Evolutionary conservation across 2,329 filamentous ascomycete species (phyloP).

Genomic region (Pyrenochaeta sp.): DNA sequence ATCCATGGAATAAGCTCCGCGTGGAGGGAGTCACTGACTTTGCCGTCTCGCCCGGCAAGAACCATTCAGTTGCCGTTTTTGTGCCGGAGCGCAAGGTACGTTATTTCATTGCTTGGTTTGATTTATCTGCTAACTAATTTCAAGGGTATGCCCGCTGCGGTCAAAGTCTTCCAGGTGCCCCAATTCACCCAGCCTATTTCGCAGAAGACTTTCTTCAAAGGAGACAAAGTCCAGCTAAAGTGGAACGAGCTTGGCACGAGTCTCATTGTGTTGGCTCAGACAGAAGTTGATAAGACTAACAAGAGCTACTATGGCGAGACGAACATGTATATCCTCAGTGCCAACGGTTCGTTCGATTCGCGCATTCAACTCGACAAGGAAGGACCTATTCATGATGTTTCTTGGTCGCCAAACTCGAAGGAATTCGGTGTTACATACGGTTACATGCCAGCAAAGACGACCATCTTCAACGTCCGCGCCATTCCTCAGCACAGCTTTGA

Average conservation of each 20-base stretch:
- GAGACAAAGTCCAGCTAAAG: slow-evolving; percentile 97
- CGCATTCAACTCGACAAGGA: slow-evolving; percentile 94
- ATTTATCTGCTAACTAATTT: no score
- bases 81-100: slow-evolving; percentile 91
- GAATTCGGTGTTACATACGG: slow-evolving; percentile 98
- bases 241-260: slow-evolving; percentile 95
- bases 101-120: no score
- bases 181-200: slow-evolving; percentile 83
- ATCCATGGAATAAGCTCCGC: slow-evolving; percentile 93
- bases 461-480: slow-evolving; percentile 92
- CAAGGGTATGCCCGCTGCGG: slow-evolving; percentile 92
- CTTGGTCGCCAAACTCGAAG: slow-evolving; percentile 98
- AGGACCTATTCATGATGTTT: slow-evolving; percentile 95
- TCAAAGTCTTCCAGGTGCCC: slow-evolving; percentile 94
- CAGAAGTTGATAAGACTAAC: slow-evolving; percentile 96
- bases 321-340: slow-evolving; percentile 91
- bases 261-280: slow-evolving; percentile 93
- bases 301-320: slow-evolving; percentile 99
- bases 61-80: slow-evolving; percentile 92
- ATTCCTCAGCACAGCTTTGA: slow-evolving; percentile 85
- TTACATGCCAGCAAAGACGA: slow-evolving; percentile 99
- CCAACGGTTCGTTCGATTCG: slow-evolving; percentile 90
- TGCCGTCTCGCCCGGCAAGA: slow-evolving; percentile 86
- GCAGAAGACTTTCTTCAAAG: slow-evolving; percentile 99
- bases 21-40: slow-evolving; percentile 92